phyloP scores from a whole-genome alignment of 2,329 filamentous ascomycete species.

The Podosphaera fusca region DNA sequence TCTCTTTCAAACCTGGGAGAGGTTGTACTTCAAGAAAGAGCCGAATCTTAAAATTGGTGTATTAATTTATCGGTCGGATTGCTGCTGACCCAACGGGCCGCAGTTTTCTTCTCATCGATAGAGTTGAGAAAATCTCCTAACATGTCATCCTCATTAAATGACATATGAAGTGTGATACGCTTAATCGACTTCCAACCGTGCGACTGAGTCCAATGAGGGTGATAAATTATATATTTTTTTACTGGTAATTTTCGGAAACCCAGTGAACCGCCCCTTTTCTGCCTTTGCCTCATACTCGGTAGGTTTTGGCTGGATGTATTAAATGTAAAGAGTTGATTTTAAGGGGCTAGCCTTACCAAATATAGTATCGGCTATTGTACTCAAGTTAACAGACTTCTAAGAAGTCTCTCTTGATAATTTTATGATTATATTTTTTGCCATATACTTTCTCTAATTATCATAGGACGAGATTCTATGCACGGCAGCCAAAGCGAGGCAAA shows the following conservation, averaged over 20 bases:
- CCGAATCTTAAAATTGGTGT: background rate
- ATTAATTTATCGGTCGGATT: background rate
- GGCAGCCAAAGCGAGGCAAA: too few relatives aligned
- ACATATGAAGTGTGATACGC: background rate
- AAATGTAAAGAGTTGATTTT: too few relatives aligned
- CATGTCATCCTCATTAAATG: background rate
- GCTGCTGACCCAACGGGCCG: background rate
- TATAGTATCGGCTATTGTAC: too few relatives aligned
- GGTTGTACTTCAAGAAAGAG: too few relatives aligned
- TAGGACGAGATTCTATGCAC: too few relatives aligned
- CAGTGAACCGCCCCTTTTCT: background rate
- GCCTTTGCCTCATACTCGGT: background rate
- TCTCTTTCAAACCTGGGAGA: background rate
- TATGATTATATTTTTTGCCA: too few relatives aligned
- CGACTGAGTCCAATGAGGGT: background rate
- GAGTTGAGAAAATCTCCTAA: background rate
- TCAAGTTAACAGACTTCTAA: too few relatives aligned
- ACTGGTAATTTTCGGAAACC: too few relatives aligned
- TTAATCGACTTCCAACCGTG: background rate
- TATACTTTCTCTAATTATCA: too few relatives aligned
- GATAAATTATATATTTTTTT: background rate
- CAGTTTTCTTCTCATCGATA: background rate
- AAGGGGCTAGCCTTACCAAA: too few relatives aligned
- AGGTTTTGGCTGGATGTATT: background rate
- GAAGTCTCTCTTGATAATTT: too few relatives aligned